Evolutionary conservation across 148 eudicot species (phyloP), one percentile per base, ranked within the genome.

Genomic region (Cornus controversa): DNA sequence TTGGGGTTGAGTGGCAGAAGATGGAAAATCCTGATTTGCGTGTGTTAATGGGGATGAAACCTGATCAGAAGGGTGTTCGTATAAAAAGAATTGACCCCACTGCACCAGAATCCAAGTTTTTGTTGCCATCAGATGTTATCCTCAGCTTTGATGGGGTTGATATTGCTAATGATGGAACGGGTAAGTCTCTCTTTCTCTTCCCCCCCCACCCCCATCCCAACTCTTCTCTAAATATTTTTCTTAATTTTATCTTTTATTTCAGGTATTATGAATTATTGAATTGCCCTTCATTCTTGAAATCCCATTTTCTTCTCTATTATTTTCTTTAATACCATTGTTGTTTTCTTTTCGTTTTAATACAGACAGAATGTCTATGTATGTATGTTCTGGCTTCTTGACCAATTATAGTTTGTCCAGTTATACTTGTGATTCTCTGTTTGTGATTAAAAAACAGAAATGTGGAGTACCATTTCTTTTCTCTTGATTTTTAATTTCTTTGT

Each of bases 141-240:
- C 90, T 93, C 54, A 89, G 94, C 83, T 93, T 93, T 85, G 98
- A 91, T 86, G 90, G 94, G 78, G 88, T 93, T 66, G 77, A 90
- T 79, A 91, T 93, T 84, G 98, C 98, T 53, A 93, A 93, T 82
- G 98, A 93, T 82, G 98, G 98, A 75, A 93, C 98, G 80, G 98
- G 98, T 91, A 83, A 73, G 47, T 45, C 22, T 75, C 16, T 53
- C 9, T 75, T 20, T 23, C 53, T 42, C 9, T 54, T 10, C 60
- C 10, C 6, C 71, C 72, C 26, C 8, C 53, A 9, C 2, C n/a
- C n/a, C 24, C 34, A 40, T 28, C 73, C 10, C 6, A 40, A 53
- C 57, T n/a, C 54, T 10, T 10, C 26, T 8, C 22, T 14, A 36
- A 29, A 23, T 13, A 69, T n/a, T n/a, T 68, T 22, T 8, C 22